Conservation (phyloP, 495 filamentous ascomycete genomes). For the Cercophora samala region DNA sequence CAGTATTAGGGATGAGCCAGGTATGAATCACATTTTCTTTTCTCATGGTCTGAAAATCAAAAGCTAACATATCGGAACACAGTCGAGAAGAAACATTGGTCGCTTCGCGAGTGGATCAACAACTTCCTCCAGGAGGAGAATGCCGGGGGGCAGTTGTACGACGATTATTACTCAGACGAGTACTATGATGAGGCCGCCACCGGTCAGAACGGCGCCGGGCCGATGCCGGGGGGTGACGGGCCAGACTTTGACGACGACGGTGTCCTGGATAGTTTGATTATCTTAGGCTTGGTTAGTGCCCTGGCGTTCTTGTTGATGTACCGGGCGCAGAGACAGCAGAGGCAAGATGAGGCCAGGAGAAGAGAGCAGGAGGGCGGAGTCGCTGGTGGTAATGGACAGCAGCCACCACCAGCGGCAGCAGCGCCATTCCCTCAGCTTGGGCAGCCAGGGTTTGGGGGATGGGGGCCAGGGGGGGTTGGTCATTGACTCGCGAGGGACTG, state of each 20-base stretch:
- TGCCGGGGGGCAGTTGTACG: slow-evolving; percentile 50
- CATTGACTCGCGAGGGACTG: slow-evolving; percentile 47
- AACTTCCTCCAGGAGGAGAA: slow-evolving; percentile 75
- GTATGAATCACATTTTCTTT: slow-evolving; percentile 47
- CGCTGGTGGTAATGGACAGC: slow-evolving; percentile 6
- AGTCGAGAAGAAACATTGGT: slow-evolving; percentile 60
- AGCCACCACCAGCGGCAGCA: slow-evolving; percentile 12
- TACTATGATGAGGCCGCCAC: slow-evolving; percentile 5
- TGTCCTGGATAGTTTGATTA: slow-evolving; percentile 78
- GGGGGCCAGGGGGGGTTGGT: slow-evolving; percentile 73
- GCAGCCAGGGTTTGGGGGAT: slow-evolving; percentile 67
- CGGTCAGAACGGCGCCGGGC: slow-evolving; percentile 47
- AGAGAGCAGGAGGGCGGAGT: slow-evolving; percentile 32
- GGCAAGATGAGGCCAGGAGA: slow-evolving; percentile 53
- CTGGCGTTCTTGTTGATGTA: slow-evolving; percentile 79
- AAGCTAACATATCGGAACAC: slow-evolving; percentile 51
- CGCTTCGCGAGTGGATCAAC: slow-evolving; percentile 75
- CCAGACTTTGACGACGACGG: slow-evolving; percentile 58
- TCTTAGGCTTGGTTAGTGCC: slow-evolving; percentile 70
- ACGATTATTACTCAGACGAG: slow-evolving; percentile 57
- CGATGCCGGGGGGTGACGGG: slow-evolving; percentile 49
- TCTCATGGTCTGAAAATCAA: slow-evolving; percentile 41
- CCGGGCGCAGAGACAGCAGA: slow-evolving; percentile 70
- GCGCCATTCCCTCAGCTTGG: slow-evolving; percentile 62
- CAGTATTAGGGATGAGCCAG: slow-evolving; percentile 80